Evolutionary conservation across 1,139 yeast species (phyloP).

Genomic region (Pichiaceae sp.): DNA sequence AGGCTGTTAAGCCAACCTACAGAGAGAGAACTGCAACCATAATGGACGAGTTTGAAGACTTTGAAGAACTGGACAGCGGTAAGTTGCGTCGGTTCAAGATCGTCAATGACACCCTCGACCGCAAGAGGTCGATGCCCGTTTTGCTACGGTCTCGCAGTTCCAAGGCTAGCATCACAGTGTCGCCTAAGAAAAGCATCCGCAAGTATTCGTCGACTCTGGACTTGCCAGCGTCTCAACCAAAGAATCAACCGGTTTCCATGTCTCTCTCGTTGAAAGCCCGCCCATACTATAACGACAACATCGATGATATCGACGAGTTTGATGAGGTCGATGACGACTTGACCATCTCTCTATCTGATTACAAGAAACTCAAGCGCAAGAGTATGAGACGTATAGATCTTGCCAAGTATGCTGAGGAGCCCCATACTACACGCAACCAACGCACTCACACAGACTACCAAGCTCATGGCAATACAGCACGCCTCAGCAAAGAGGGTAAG

Average conservation of each 20-base stretch:
- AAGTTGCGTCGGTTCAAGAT: slow-evolving; percentile 11
- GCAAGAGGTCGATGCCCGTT: slow-evolving; percentile 20
- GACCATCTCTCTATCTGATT: slow-evolving; percentile 20
- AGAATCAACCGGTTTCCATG: slow-evolving; percentile 1
- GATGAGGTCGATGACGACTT: slow-evolving; percentile 17
- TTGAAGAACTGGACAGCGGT: slow-evolving; percentile 12
- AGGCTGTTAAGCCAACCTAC: slow-evolving; percentile 5
- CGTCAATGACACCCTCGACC: slow-evolving; percentile 6
- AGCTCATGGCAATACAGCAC: slow-evolving; percentile 10
- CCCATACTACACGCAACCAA: slow-evolving; percentile 3
- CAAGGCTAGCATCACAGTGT: slow-evolving; percentile 6
- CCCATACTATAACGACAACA: slow-evolving; percentile 6
- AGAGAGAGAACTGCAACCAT: slow-evolving; percentile 13
- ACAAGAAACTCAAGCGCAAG: slow-evolving; percentile 15
- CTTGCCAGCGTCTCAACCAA: slow-evolving; percentile 9
- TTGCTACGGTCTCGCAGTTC: slow-evolving; percentile 6
- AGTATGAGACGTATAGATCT: slow-evolving; percentile 16
- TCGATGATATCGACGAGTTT: slow-evolving; percentile 18
- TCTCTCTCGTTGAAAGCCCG: neutral
- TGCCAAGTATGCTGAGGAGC: slow-evolving; percentile 18
- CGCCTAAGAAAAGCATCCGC: slow-evolving; percentile 16
- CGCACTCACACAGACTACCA: slow-evolving; percentile 3
- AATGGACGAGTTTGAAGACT: slow-evolving; percentile 18
- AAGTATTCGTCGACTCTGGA: slow-evolving; percentile 21
- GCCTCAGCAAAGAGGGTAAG: slow-evolving; percentile 23